phyloP scores from a whole-genome alignment of 2,329 filamentous ascomycete genomes.

The Claviceps purpurea region DNA sequence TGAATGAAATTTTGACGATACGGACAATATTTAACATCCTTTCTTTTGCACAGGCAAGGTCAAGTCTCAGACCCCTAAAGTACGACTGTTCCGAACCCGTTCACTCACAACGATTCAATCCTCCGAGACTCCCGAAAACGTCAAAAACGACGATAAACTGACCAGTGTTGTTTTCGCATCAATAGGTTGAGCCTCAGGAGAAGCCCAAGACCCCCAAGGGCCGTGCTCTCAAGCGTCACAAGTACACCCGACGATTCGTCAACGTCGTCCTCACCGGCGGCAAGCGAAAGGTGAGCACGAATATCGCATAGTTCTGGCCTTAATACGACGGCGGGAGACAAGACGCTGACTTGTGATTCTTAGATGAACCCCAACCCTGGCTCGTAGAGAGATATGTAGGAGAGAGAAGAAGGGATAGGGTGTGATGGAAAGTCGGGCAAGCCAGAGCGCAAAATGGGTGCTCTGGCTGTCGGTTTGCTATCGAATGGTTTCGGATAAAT shows the following conservation, averaged over 20 bases:
- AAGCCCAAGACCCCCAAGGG: slow-evolving; percentile 97
- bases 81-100: slow-evolving; percentile 29
- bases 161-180: slow-evolving; percentile 10
- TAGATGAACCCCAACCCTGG: slow-evolving; percentile 84
- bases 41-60: slow-evolving; percentile 76
- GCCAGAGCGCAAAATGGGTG: neutral
- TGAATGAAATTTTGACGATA: neutral
- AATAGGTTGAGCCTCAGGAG: slow-evolving; percentile 75
- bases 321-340: neutral
- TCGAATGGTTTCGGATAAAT: slow-evolving; percentile 2
- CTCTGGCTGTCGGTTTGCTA: neutral
- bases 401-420: slow-evolving; percentile 13
- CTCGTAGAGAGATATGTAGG: slow-evolving; percentile 34
- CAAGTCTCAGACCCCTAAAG: slow-evolving; percentile 92
- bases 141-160: slow-evolving; percentile 16
- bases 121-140: neutral
- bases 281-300: slow-evolving; percentile 77
- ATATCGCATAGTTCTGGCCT: neutral
- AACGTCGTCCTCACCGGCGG: slow-evolving; percentile 95
- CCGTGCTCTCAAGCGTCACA: slow-evolving; percentile 91
- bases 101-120: neutral
- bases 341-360: slow-evolving; percentile 12
- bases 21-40: neutral
- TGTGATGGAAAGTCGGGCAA: slow-evolving; percentile 12
- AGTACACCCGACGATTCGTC: slow-evolving; percentile 95